Base-by-base conservation (phyloP, 495 filamentous ascomycete species). In the Margaritispora aquatica region DNA sequence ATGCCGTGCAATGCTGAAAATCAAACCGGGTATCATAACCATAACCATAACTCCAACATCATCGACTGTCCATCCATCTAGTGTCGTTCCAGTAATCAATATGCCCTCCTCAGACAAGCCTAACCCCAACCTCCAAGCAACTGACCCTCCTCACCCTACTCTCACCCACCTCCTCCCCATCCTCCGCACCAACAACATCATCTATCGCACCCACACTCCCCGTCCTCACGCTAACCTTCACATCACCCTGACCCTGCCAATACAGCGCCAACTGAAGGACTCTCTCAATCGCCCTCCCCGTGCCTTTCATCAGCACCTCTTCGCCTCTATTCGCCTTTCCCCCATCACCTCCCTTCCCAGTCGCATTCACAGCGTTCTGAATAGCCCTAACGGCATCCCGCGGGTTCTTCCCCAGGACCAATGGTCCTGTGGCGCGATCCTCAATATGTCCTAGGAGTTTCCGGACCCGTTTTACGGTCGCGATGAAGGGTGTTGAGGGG, bases 401-500 rank as follows among this genome's bases (percentile, higher is more conserved):
- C 24, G 26, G 19, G 27, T 27, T 20, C 11, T 17, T 24, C 29
- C 53, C 11, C 10, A 27, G 22, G 3, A 29, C 19, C 3, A 34
- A 10, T 31, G 55, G 47, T n/a, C 62, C 58, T 61, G 70, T 38
- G 76, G 78, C 7, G 74, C 88, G 82, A 52, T 84, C 80, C 51
- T 88, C 82, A 20, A 84, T 80, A 4, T 85, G 78, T 1, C 63
- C 65, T 15, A 97, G 84, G 13, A 88, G 78, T 55, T 86, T 86
- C 51, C 87, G 84, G 24, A 90, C 84, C 61, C 92, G 89, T 71
- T 90, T 89, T 17, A 96, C 79, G 13, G 84, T 81, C n/a, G 85
- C 82, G 71, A 95, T 85, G 77, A 96, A 90, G 13, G 89, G 88
- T 0, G 91, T 84, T 2, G 71, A 73, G 49, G 83, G 70, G 10